Evolutionary conservation across 164 flowering plant species (phyloP).

Genomic region (Cinnamomum chago): DNA sequence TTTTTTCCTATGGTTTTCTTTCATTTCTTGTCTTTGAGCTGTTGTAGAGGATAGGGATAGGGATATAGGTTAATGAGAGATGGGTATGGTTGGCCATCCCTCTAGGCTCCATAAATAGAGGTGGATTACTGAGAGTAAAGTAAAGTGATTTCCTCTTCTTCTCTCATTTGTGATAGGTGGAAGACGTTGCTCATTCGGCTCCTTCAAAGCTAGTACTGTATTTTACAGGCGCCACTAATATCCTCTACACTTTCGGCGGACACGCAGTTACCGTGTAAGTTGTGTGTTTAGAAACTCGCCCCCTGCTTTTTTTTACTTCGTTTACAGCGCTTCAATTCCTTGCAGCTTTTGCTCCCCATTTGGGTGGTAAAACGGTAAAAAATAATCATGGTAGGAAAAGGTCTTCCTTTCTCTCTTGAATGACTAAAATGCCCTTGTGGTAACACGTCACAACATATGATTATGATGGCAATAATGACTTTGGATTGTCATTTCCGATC

Average conservation of each 20-base stretch:
- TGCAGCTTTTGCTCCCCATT: constrained; percentile 11
- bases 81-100: neutral
- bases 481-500: too few relatives aligned
- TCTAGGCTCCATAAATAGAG: neutral
- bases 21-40: neutral
- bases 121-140: too few relatives aligned
- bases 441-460: too few relatives aligned
- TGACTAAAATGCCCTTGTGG: too few relatives aligned
- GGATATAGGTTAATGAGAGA: neutral
- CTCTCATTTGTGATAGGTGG: constrained; percentile 35
- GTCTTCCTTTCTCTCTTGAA: too few relatives aligned
- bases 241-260: constrained; percentile 91
- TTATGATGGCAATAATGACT: too few relatives aligned
- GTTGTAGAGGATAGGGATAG: neutral
- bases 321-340: constrained; percentile 4
- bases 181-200: constrained; percentile 64
- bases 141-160: neutral
- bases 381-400: too few relatives aligned
- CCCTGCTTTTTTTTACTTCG: constrained; percentile 3
- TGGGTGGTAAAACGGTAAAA: neutral
- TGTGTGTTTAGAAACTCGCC: too few relatives aligned
- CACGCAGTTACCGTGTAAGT: constrained; percentile 86
- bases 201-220: constrained; percentile 73
- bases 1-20: neutral
- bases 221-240: constrained; percentile 95